Evolutionary conservation across 306 rosid genomes (phyloP).

Genomic region (Vigna unguiculata): DNA sequence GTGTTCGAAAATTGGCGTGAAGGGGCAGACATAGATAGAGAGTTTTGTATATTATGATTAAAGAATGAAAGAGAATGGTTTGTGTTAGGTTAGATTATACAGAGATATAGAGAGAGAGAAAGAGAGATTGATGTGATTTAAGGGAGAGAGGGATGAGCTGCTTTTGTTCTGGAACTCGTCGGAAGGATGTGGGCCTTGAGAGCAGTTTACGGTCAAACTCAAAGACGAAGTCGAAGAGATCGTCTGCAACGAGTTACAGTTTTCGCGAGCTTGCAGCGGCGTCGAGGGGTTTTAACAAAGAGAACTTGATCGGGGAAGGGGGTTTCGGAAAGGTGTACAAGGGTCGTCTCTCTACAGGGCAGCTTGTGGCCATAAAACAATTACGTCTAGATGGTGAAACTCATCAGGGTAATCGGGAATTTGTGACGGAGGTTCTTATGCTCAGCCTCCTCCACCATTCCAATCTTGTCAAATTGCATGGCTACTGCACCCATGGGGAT

Average conservation of each 20-base stretch:
- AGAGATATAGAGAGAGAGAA: background rate
- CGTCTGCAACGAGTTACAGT: conserved; percentile 34
- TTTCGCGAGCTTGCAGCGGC: conserved; percentile 37
- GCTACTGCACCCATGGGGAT: conserved; percentile 86
- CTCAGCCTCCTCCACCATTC: conserved; percentile 78
- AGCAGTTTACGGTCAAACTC: conserved; percentile 5
- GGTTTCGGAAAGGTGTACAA: conserved; percentile 90
- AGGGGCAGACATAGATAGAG: background rate
- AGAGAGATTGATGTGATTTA: background rate
- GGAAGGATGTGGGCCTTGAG: conserved; percentile 11
- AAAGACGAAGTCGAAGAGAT: background rate
- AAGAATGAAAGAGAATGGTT: conserved; percentile 1
- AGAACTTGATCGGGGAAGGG: conserved; percentile 85
- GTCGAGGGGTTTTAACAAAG: conserved; percentile 39
- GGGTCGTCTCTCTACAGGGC: conserved; percentile 72
- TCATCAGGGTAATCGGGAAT: conserved; percentile 83
- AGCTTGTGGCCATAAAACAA: conserved; percentile 83
- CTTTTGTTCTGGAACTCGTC: conserved; percentile 28
- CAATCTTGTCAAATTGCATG: conserved; percentile 79
- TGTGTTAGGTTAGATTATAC: background rate
- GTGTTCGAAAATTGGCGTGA: conserved; percentile 16
- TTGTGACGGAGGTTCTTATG: conserved; percentile 84
- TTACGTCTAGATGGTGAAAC: conserved; percentile 61
- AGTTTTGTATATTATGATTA: background rate
- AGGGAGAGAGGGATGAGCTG: conserved; percentile 31